Base-by-base conservation (phyloP, 2,329 filamentous ascomycete species). In the Cercospora zeina region DNA sequence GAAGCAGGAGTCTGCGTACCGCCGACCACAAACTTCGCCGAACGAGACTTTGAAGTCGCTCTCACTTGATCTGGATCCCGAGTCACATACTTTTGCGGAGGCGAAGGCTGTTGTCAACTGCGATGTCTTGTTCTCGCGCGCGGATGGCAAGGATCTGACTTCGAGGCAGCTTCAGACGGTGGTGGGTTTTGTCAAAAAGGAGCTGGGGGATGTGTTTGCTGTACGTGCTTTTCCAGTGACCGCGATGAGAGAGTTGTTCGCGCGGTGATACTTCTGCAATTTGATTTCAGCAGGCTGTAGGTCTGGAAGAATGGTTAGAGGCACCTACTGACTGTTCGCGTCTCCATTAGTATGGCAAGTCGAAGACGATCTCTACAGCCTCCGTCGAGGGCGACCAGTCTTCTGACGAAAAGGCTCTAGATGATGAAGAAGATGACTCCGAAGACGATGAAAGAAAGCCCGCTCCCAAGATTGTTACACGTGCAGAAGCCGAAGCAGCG, bases 21-120 rank as follows among this genome's bases (percentile, higher is more conserved):
- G 16, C 7, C 24, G 24, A 27, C 3, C 6, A 8, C 13, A n/a
- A 4, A 30, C 24, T 6, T 13, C 33, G 19, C 19, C 10, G 0
- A 58, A 58, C 27, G 16, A 58, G n/a, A 58, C 42, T 24, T 14
- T 47, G 13, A 19, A 39, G 27, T 36, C 27, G 5, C 27, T 58
- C 11, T 45, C 54, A 2, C n/a, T 33, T 39, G 54, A 58, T n/a
- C 30, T 31, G 9, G 13, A 58, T 36, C 54, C 39, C 5, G 19
- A 16, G 13, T 58, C 54, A n/a, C 5, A 16, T 4, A 58, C 54
- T 4, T 58, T 58, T 8, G 27, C 16, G 9, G 8, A 16, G 37
- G 11, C 30, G 14, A 10, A 13, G 24, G 3, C 24, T n/a, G 39
- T 6, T n/a, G 14, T 42, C 13, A 21, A 58, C 9, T 49, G 13